phyloP scores from a whole-genome alignment of 2,329 filamentous ascomycete species.

The Pyrenochaeta sp. region DNA sequence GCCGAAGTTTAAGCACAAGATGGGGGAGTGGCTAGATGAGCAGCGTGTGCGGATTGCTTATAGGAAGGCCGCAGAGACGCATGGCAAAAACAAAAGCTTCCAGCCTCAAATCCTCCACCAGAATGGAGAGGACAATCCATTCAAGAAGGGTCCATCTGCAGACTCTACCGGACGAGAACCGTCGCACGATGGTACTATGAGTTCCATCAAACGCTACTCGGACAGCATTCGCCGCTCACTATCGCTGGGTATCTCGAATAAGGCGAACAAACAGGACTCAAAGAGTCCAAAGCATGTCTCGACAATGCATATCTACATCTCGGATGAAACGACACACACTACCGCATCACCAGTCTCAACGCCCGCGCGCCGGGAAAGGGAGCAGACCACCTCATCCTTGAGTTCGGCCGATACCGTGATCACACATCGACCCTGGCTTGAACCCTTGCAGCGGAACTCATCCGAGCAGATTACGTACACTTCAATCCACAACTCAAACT shows the following conservation, averaged over 20 bases:
- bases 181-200: conserved; percentile 9
- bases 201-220: conserved; percentile 30
- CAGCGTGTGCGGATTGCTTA: conserved; percentile 29
- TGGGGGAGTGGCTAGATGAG: conserved; percentile 38
- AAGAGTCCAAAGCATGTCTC: conserved; percentile 34
- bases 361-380: not conserved
- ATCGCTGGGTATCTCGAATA: conserved; percentile 14
- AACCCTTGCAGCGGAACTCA: conserved; percentile 5
- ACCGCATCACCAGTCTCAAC: not conserved
- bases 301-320: conserved; percentile 23
- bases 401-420: conserved; percentile 3
- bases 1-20: conserved; percentile 36
- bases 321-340: conserved; percentile 6
- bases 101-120: conserved; percentile 11
- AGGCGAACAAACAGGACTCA: conserved; percentile 14
- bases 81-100: conserved; percentile 12
- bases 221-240: conserved; percentile 26
- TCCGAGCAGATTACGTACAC: conserved; percentile 26
- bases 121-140: not conserved
- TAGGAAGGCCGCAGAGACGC: conserved; percentile 17
- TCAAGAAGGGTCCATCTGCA: not conserved
- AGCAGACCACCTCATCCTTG: not conserved
- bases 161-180: not conserved
- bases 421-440: conserved; percentile 11
- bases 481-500: conserved; percentile 23